A percentile compares a stretch with the other conserved stretches of the same genome.
Evolutionary conservation across 1,284 basidiomycete species (phyloP).

Genomic region (Moesziomyces parantarcticus): DNA sequence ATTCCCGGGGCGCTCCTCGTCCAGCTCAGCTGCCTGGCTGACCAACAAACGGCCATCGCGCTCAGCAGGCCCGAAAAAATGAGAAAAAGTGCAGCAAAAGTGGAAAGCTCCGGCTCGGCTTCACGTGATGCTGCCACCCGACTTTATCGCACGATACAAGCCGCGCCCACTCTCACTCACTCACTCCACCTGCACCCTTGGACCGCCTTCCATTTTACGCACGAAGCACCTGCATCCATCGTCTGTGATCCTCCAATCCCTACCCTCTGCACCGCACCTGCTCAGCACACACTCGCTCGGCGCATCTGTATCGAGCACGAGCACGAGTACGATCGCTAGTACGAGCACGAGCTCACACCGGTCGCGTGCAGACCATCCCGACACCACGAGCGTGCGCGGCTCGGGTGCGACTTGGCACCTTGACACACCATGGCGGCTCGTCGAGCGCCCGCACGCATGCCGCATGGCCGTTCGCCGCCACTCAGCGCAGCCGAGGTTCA

Average conservation of each 20-base stretch:
- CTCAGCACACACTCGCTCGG: too few species aligned
- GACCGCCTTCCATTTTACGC: too few species aligned
- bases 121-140: constrained; percentile 38
- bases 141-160: constrained; percentile 29
- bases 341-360: not conserved
- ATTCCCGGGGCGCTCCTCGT: not conserved
- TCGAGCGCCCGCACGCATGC: constrained; percentile 38
- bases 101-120: constrained; percentile 2
- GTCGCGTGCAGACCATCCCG: not conserved
- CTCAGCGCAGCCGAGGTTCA: constrained; percentile 25
- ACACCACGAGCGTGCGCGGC: too few species aligned
- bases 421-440: constrained; percentile 33
- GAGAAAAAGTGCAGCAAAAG: constrained; percentile 1
- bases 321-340: too few species aligned
- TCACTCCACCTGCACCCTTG: too few species aligned
- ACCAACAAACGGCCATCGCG: not conserved
- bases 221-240: too few species aligned
- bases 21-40: not conserved
- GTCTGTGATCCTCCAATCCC: too few species aligned
- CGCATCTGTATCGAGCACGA: too few species aligned
- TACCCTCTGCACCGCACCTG: too few species aligned
- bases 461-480: constrained; percentile 34
- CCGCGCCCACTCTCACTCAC: constrained; percentile 8
- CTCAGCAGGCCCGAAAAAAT: not conserved
- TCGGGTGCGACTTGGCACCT: too few species aligned